Evolutionary conservation across 2,329 filamentous ascomycete genomes (phyloP).

Genomic region (Diaporthe nobilis): DNA sequence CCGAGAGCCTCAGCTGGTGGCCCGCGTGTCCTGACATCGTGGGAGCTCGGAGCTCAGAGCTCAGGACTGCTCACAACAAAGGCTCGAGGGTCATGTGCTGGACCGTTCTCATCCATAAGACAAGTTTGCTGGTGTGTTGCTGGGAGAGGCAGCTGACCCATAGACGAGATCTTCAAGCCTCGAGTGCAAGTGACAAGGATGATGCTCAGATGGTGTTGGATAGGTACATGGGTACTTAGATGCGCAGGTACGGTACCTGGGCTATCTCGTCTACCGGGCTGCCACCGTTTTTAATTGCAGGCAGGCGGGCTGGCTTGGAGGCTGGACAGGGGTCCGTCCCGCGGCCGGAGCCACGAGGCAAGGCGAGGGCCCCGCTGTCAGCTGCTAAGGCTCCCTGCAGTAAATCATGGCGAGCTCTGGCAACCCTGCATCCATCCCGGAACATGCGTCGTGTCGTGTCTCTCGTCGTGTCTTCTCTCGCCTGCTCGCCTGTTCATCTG

Average conservation of each 20-base stretch:
- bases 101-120: not conserved
- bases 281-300: constrained; percentile 1
- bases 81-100: constrained; percentile 18
- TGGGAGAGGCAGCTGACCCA: not conserved
- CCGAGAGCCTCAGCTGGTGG: constrained; percentile 37
- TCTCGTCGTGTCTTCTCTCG: not conserved
- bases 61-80: constrained; percentile 19
- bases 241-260: not conserved
- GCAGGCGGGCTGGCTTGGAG: not conserved
- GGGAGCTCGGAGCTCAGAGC: constrained; percentile 17
- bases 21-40: constrained; percentile 40
- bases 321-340: constrained; percentile 29
- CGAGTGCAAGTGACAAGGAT: constrained; percentile 16
- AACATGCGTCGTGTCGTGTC: constrained; percentile 28
- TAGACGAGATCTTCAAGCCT: not conserved
- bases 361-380: constrained; percentile 23
- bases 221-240: not conserved
- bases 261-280: not conserved
- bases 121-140: not conserved
- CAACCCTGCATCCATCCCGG: constrained; percentile 25
- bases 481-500: not conserved
- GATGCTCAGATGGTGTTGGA: not conserved
- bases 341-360: constrained; percentile 12
- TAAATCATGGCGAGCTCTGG: constrained; percentile 25
- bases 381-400: constrained; percentile 21